phyloP scores from a whole-genome alignment of 495 filamentous ascomycete genomes.

The Aspergillus homomorphus region DNA sequence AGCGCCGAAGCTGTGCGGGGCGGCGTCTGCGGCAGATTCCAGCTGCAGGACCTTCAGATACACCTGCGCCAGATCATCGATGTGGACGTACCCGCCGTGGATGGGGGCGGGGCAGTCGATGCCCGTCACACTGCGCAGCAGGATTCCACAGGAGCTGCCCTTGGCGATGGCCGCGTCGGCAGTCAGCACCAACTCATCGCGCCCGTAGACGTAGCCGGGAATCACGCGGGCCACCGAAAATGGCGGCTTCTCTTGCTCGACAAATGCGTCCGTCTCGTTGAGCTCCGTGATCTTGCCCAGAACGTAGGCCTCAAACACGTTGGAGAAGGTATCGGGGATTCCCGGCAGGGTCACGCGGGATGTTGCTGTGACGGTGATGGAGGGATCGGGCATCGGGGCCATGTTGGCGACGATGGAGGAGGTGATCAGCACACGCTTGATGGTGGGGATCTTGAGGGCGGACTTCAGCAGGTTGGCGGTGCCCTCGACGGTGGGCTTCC shows the following conservation, averaged over 20 bases:
- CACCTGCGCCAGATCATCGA: conserved; percentile 12
- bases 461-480: conserved; percentile 56
- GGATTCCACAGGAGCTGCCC: conserved; percentile 8
- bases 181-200: conserved; percentile 4
- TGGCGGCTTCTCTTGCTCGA: conserved; percentile 60
- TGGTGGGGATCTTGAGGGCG: conserved; percentile 45
- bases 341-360: conserved; percentile 7
- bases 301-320: conserved; percentile 12
- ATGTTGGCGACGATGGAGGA: conserved; percentile 52
- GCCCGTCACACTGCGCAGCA: conserved; percentile 11
- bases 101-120: conserved; percentile 4
- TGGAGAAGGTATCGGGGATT: neutral
- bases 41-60: conserved; percentile 10
- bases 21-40: neutral
- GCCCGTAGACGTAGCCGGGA: conserved; percentile 19
- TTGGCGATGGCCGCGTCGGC: neutral
- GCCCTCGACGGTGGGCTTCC: conserved; percentile 67
- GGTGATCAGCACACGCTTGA: conserved; percentile 67
- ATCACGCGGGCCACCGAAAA: conserved; percentile 63
- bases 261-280: conserved; percentile 51
- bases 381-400: conserved; percentile 22
- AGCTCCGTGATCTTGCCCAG: conserved; percentile 32
- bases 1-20: conserved; percentile 4
- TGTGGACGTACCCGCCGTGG: conserved; percentile 16
- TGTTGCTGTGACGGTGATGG: conserved; percentile 51